These are phyloP conservation scores for Oryza glumipatula DNA, from an alignment of 176 grass and related monocot genomes.

Conservation along the genomic window DNA sequence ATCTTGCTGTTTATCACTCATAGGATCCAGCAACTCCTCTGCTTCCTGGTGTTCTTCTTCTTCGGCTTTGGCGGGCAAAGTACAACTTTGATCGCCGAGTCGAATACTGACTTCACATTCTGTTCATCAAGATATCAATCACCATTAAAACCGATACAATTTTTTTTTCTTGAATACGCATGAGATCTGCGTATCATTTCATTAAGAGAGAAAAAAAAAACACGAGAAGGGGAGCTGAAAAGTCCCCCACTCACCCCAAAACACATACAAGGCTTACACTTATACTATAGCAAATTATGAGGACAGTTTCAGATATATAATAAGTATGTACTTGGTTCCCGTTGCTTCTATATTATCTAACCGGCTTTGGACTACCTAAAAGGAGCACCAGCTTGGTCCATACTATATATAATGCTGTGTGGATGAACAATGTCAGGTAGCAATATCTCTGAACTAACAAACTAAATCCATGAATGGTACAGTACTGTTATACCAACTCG, in stretches of 20 bases:
- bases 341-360: conserved; percentile 30
- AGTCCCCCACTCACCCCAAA: too few species aligned
- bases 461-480: background rate
- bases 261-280: too few species aligned
- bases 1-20: conserved; percentile 10
- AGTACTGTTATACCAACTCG: conserved; percentile 7
- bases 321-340: background rate
- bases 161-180: too few species aligned
- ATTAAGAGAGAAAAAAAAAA: too few species aligned
- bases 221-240: too few species aligned
- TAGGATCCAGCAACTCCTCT: conserved; percentile 70
- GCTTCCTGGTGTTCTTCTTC: conserved; percentile 71
- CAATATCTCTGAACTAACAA: background rate
- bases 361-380: background rate
- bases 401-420: too few species aligned
- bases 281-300: background rate
- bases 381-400: background rate
- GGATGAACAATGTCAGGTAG: background rate
- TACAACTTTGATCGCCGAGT: conserved; percentile 77
- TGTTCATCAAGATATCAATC: conserved; percentile 27
- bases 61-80: conserved; percentile 64
- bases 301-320: background rate
- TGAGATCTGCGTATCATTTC: too few species aligned
- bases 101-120: conserved; percentile 84
- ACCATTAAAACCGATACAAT: background rate